Base-by-base conservation (phyloP, 768 basidiomycete species). In the Tulasnella sp. region DNA sequence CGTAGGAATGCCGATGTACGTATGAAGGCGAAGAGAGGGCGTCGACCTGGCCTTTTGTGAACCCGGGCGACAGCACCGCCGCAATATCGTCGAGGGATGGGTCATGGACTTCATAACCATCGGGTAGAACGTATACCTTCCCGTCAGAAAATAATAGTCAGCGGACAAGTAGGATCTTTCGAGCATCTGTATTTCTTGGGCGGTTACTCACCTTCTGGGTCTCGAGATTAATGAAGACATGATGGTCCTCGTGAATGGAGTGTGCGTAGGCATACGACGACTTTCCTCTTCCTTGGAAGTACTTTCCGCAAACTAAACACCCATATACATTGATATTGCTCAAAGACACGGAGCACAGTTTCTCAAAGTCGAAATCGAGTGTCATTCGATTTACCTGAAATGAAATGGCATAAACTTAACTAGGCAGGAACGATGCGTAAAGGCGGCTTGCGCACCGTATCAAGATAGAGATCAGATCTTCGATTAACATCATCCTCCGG, bases 341-440 rank as follows among this genome's bases (percentile, higher is more conserved):
- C 76, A 95, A 88, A 46, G 95, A 98, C 74, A 99, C 94, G 11
- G 97, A 98, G 87, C 98, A 99, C 37, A 99, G 90, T 87, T 97
- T 96, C 86, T 99, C 98, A 82, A 99, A 99, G 85, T 99, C 98
- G 85, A 99, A 99, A 85, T 99, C 98, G 78, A 99, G 90, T 69
- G 90, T 87, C 70, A 89, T 90, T 79, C 98, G 89, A 84, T 98
- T 95, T 80, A 99, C 93, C 96, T 98, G 83, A 78, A 32, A 44
- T 77, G 44, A 79, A 37, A 29, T 51, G 44, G 72, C 35, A 29
- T 3, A 32, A 18, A 18, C 23, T 73, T 23, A 73, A 70, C 5
- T 15, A 23, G 3, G 42, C 42, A n/a, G 55, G 51, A 32, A 70
- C 71, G 44, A 7, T 20, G 16, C 11, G 69, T 57, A 42, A 46